Evolutionary conservation across 495 filamentous ascomycete species (phyloP), one percentile per base, ranked within the genome.

Genomic region (Ascodesmis nigricans): DNA sequence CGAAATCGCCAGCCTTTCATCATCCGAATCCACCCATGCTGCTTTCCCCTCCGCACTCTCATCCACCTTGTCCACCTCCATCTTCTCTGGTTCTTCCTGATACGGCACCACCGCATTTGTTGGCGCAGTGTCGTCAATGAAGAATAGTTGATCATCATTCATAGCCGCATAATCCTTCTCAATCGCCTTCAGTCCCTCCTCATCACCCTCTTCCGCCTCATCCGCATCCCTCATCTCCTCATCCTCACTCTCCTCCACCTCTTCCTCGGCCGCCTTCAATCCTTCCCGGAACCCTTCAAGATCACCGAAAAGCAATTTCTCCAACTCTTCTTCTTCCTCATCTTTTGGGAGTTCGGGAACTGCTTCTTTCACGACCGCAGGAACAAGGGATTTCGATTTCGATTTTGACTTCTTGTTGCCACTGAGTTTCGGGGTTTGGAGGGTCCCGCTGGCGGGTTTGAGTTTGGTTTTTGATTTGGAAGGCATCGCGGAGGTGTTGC

Each of bases 11-110:
- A 92, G 58, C 24, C 74, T 67, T 49, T 97, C 87, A 46, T 97
- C 87, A 45, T 95, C 87, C 55, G 82, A 92, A 56, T 97, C 87
- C 43, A 80, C 69, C 87, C 87, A 97, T 9, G 78, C 74, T 7
- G 77, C 57, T 36, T 38, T 53, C 1, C 53, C 45, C 1, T 53
- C 53, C 7, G 57, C 51, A 16, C 52, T 49, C 1, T 51, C 48
- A 14, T 55, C 46, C n/a, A 35, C 22, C 16, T 8, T 11, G 23
- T 11, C 57, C 40, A 44, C 50, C 60, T 31, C 54, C n/a, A n/a
- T n/a, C n/a, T n/a, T n/a, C n/a, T n/a, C n/a, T n/a, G n/a, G n/a
- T 66, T 52, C 38, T 62, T 48, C 45, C 47, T 32, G 58, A 52
- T 29, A 62, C 69, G 11, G 6, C 11, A 25, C 23, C 11, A 25